Percentiles rank a stretch among this genome's conserved stretches.
Conservation (phyloP, 179 eudicot species). For the Nepenthes alata region DNA sequence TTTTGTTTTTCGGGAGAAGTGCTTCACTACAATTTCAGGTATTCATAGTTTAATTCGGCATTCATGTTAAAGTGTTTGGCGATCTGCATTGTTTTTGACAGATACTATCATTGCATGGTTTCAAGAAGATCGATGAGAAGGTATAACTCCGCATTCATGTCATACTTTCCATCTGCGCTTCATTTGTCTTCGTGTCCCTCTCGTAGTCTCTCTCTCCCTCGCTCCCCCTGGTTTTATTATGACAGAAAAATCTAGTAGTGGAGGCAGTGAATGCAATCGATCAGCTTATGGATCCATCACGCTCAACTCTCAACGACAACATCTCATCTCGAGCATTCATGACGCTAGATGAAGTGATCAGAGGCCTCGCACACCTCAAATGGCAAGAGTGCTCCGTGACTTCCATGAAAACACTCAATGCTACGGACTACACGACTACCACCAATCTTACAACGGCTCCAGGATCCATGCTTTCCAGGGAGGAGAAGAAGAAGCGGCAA, state of each 20-base stretch:
- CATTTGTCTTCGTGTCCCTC: not conserved
- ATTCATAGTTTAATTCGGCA: too few species aligned
- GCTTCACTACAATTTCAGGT: not conserved
- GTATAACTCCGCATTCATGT: constrained; percentile 4
- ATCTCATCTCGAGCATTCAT: constrained; percentile 20
- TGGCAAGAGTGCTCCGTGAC: constrained; percentile 43
- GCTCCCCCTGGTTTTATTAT: not conserved
- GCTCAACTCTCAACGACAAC: constrained; percentile 22
- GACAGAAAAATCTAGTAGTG: constrained; percentile 13
- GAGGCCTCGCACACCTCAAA: constrained; percentile 19
- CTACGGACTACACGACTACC: not conserved
- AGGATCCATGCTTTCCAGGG: not conserved
- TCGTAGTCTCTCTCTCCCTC: not conserved
- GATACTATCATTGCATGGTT: constrained; percentile 31
- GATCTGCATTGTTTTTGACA: constrained; percentile 2
- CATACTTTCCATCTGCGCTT: not conserved
- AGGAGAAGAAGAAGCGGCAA: not conserved
- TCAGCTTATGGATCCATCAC: constrained; percentile 24
- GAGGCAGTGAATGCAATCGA: constrained; percentile 24
- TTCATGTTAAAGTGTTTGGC: not conserved
- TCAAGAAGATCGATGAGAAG: constrained; percentile 11
- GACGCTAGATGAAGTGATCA: constrained; percentile 18
- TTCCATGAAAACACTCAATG: constrained; percentile 22
- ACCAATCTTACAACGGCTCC: not conserved
- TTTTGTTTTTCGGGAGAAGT: too few species aligned